Conservation (phyloP, 345 rosid genomes). For the Eutrema heterophyllum region DNA sequence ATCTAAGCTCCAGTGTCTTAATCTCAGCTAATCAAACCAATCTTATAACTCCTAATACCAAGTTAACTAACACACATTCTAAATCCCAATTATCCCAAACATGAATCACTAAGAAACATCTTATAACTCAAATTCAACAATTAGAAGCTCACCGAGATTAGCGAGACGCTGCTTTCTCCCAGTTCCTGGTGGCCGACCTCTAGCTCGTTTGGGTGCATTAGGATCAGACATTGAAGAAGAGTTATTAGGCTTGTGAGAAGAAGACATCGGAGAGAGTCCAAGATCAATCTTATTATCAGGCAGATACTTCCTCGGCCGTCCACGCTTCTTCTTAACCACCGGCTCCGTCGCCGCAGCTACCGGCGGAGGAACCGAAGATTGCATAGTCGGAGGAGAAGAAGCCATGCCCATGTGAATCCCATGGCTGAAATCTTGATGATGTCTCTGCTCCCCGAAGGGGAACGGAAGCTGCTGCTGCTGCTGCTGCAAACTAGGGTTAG, state of each 20-base stretch:
- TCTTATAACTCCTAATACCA: background rate
- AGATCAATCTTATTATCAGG: constrained; percentile 49
- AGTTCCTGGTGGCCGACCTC: constrained; percentile 91
- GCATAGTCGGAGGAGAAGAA: constrained; percentile 32
- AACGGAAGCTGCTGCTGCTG: constrained; percentile 30
- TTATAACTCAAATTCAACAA: background rate
- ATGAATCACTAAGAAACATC: background rate
- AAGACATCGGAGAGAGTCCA: constrained; percentile 55
- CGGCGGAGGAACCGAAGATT: background rate
- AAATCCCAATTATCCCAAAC: background rate
- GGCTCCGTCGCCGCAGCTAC: constrained; percentile 14
- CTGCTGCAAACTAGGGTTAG: constrained; percentile 46
- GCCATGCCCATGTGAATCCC: constrained; percentile 44
- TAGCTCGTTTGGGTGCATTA: constrained; percentile 42
- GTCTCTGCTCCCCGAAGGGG: constrained; percentile 41
- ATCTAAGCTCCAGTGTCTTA: background rate
- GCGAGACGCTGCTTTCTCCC: constrained; percentile 96
- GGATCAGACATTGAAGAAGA: constrained; percentile 36
- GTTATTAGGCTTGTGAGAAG: background rate
- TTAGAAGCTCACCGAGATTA: constrained; percentile 48
- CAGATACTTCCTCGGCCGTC: constrained; percentile 85
- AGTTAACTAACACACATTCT: background rate
- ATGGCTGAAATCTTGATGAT: constrained; percentile 44
- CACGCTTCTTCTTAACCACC: constrained; percentile 74
- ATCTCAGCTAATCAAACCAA: background rate